These are phyloP conservation scores for Sanguinoderma infundibulare DNA, from an alignment of 1,284 basidiomycete species.

Conservation along the genomic window DNA sequence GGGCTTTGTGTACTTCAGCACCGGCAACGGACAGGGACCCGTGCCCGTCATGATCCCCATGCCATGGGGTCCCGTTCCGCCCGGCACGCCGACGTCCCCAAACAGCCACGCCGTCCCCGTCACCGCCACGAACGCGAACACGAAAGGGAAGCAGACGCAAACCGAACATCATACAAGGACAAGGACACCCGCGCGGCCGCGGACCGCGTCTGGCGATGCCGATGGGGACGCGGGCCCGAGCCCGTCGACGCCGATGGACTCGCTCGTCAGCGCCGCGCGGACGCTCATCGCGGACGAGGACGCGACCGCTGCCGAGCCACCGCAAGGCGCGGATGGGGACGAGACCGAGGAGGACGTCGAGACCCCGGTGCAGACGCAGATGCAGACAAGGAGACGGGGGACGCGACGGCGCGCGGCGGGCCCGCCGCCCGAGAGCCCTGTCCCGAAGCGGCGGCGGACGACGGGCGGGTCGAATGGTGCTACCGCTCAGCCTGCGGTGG, in stretches of 20 bases:
- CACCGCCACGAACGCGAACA: not conserved
- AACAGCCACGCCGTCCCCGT: not conserved
- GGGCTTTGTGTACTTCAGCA: constrained; percentile 21
- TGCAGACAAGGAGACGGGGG: not conserved
- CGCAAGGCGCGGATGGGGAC: constrained; percentile 10
- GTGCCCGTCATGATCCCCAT: constrained; percentile 24
- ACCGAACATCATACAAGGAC: not conserved
- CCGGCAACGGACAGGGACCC: constrained; percentile 11
- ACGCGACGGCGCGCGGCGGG: constrained; percentile 23
- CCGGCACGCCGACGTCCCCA: constrained; percentile 1
- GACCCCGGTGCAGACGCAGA: not conserved
- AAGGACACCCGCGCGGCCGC: not conserved
- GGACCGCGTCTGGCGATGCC: constrained; percentile 6
- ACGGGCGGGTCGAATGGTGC: constrained; percentile 1
- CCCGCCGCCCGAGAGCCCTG: constrained; percentile 27
- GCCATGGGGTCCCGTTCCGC: constrained; percentile 18
- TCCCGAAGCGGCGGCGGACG: constrained; percentile 30
- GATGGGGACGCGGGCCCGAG: too few species aligned
- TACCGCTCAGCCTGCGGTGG: not conserved
- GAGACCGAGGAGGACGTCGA: constrained; percentile 15
- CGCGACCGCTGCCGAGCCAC: constrained; percentile 21
- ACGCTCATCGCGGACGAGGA: constrained; percentile 52
- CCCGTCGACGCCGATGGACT: constrained; percentile 49
- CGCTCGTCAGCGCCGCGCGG: constrained; percentile 63
- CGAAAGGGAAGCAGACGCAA: constrained; percentile 1